These are phyloP conservation scores for Casuarina equisetifolia DNA, from an alignment of 306 rosid species.

Conservation along the genomic window DNA sequence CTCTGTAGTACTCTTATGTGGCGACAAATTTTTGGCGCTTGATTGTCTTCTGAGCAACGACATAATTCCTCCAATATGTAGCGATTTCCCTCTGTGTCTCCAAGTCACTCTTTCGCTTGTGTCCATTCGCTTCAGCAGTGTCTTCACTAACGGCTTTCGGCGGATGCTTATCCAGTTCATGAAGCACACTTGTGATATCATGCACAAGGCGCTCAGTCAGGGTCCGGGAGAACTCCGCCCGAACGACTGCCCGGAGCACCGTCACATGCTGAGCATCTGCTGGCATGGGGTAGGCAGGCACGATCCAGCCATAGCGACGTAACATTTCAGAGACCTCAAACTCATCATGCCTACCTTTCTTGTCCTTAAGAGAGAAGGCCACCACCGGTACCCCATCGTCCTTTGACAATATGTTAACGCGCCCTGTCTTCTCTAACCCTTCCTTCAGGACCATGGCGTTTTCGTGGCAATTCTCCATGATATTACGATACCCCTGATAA, in stretches of 20 bases:
- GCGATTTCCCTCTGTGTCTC: constrained; percentile 25
- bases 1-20: background rate
- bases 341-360: constrained; percentile 22
- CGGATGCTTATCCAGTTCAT: constrained; percentile 32
- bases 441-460: constrained; percentile 32
- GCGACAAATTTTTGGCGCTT: constrained; percentile 1
- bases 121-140: background rate
- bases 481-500: constrained; percentile 31
- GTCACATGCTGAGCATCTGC: constrained; percentile 30
- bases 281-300: constrained; percentile 43
- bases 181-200: constrained; percentile 21
- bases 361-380: constrained; percentile 37
- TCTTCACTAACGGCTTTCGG: background rate
- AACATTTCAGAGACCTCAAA: constrained; percentile 33
- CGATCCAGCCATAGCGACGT: constrained; percentile 34
- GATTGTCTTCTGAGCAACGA: constrained; percentile 14
- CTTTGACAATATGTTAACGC: constrained; percentile 34
- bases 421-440: constrained; percentile 28
- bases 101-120: constrained; percentile 20
- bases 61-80: constrained; percentile 24
- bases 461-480: constrained; percentile 39
- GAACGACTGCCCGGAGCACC: constrained; percentile 31
- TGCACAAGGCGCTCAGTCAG: constrained; percentile 29
- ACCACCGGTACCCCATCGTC: constrained; percentile 38
- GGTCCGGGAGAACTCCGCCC: constrained; percentile 36